A percentile compares a stretch with the other conserved stretches of the same genome.
Conservation (phyloP, 176 grass and related monocot genomes). For the Triticum dicoccoides region DNA sequence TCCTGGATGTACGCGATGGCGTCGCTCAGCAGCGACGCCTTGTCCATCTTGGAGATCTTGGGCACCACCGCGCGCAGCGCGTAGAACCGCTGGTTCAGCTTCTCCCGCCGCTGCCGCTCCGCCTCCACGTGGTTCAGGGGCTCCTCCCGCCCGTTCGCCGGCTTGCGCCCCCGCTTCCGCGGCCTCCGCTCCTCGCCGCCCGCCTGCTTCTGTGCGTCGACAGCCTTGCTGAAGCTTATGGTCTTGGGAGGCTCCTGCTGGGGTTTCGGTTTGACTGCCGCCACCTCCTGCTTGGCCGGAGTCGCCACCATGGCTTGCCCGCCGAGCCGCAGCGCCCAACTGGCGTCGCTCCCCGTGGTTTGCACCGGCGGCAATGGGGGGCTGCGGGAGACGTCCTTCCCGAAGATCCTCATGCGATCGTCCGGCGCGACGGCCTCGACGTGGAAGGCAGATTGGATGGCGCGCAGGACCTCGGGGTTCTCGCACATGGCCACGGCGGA, state of each 20-base stretch:
- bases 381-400: constrained; percentile 31
- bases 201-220: background rate
- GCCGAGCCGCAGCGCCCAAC: constrained; percentile 7
- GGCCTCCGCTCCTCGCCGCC: constrained; percentile 49
- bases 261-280: background rate
- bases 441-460: constrained; percentile 42
- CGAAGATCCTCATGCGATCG: constrained; percentile 49
- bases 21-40: constrained; percentile 81
- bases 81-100: constrained; percentile 95
- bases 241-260: background rate
- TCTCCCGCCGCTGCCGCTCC: constrained; percentile 90
- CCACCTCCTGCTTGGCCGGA: background rate
- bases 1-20: constrained; percentile 87
- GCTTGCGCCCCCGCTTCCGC: constrained; percentile 80
- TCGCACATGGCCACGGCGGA: constrained; percentile 57
- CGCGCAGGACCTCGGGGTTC: constrained; percentile 40
- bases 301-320: background rate
- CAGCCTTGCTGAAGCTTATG: constrained; percentile 10
- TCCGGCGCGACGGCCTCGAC: background rate
- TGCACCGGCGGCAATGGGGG: background rate
- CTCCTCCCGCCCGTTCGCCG: constrained; percentile 87
- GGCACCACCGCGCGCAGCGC: constrained; percentile 79
- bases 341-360: background rate
- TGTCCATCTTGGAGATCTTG: constrained; percentile 93
- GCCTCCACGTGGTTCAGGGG: constrained; percentile 95